Percentiles rank a stretch among this genome's conserved stretches.
These are phyloP conservation scores for Ceratonia siliqua DNA, from an alignment of 306 rosid genomes.

Conservation along the genomic window DNA sequence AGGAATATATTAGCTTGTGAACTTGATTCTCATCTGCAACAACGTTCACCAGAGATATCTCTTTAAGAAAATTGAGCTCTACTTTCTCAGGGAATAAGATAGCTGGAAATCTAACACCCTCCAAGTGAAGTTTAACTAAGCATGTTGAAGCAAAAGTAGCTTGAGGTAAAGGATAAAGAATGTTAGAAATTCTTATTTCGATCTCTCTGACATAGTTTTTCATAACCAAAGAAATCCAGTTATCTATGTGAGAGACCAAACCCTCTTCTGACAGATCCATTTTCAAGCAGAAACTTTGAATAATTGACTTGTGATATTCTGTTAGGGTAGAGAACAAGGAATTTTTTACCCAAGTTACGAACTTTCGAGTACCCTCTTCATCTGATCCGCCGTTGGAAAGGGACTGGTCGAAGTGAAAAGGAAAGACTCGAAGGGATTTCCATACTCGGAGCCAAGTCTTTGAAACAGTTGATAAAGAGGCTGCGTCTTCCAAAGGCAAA, in stretches of 20 bases:
- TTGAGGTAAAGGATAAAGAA: neutral
- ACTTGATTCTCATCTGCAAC: neutral
- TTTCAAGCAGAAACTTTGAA: neutral
- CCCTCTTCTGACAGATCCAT: neutral
- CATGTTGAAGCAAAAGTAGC: neutral
- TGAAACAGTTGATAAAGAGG: neutral
- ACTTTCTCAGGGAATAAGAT: neutral
- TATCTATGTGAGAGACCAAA: neutral
- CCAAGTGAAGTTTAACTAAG: neutral
- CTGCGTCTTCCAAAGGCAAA: neutral
- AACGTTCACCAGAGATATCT: neutral
- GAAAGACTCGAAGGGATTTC: slow-evolving; percentile 4
- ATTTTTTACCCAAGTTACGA: neutral
- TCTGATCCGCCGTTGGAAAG: neutral
- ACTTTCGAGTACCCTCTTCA: neutral
- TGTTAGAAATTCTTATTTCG: neutral
- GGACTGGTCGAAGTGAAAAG: neutral
- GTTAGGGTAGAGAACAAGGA: neutral
- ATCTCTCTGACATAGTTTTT: neutral
- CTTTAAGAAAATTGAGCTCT: neutral
- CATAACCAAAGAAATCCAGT: neutral
- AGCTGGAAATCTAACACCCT: neutral
- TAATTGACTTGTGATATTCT: neutral
- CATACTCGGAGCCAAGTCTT: slow-evolving; percentile 13
- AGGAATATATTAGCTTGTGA: neutral